These are phyloP conservation scores for Backusella mclennaniae DNA, from an alignment of 192 early-diverging fungal genomes.

Conservation along the genomic window DNA sequence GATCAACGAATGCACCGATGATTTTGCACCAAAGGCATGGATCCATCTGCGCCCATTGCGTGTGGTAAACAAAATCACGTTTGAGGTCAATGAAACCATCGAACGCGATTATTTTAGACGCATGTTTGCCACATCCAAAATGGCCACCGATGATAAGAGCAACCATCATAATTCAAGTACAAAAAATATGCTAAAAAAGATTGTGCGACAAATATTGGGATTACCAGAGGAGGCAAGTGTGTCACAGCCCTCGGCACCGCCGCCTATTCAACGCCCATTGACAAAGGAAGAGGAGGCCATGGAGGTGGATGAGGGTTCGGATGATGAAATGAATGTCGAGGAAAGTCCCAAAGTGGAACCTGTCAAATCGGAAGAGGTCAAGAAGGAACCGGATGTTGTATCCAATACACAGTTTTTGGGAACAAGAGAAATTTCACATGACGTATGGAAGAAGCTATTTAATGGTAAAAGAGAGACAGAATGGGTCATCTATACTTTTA, in stretches of 20 bases:
- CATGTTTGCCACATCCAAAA: slow-evolving; percentile 32
- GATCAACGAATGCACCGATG: slow-evolving; percentile 29
- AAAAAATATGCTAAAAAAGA: slow-evolving; percentile 17
- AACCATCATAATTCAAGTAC: slow-evolving; percentile 20
- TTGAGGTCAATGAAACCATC: slow-evolving; percentile 28
- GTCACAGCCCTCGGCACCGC: too few species aligned
- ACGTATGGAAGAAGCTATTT: slow-evolving; percentile 30
- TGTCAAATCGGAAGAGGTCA: not conserved
- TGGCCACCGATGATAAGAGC: slow-evolving; percentile 17
- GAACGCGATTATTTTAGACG: slow-evolving; percentile 30
- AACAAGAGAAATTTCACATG: slow-evolving; percentile 19
- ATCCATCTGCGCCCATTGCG: slow-evolving; percentile 26
- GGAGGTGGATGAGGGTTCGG: slow-evolving; percentile 12
- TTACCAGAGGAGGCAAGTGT: not conserved
- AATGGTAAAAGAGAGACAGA: slow-evolving; percentile 13
- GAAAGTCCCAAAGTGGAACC: not conserved
- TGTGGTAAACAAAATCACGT: slow-evolving; percentile 14
- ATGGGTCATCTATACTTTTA: not conserved
- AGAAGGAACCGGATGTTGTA: not conserved
- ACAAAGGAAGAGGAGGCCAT: slow-evolving; percentile 14
- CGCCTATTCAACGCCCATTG: not conserved
- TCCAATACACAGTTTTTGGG: slow-evolving; percentile 6
- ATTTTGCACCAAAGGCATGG: slow-evolving; percentile 29
- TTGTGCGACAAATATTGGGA: slow-evolving; percentile 24
- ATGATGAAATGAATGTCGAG: slow-evolving; percentile 1